phyloP scores from a whole-genome alignment of 495 filamentous ascomycete genomes.

The Apiosordaria backusii region DNA sequence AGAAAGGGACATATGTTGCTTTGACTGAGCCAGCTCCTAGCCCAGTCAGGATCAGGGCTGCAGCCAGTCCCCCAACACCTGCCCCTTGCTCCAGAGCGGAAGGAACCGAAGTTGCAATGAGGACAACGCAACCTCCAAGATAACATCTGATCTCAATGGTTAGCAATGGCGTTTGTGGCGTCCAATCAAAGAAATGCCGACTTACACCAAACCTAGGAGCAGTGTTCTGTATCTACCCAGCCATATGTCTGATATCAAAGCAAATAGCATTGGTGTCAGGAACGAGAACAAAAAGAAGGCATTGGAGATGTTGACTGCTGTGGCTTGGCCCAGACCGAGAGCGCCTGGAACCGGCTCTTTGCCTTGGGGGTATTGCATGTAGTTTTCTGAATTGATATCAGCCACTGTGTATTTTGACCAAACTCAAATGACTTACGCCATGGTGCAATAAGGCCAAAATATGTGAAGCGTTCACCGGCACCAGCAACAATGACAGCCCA shows the following conservation, averaged over 20 bases:
- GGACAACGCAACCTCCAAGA: constrained; percentile 47
- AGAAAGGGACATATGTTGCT: constrained; percentile 48
- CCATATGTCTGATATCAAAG: constrained; percentile 32
- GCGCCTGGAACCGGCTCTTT: constrained; percentile 32
- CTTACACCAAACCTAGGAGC: constrained; percentile 26
- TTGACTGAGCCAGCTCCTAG: constrained; percentile 53
- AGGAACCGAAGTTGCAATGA: constrained; percentile 50
- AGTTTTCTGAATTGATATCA: constrained; percentile 23
- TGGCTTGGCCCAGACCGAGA: constrained; percentile 41
- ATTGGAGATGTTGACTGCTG: constrained; percentile 49
- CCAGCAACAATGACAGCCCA: constrained; percentile 24
- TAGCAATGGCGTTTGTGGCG: not conserved
- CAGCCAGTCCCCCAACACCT: constrained; percentile 38
- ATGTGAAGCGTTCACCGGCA: constrained; percentile 24
- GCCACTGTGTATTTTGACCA: not conserved
- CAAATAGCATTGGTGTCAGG: constrained; percentile 29
- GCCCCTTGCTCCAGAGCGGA: constrained; percentile 46
- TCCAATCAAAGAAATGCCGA: constrained; percentile 7
- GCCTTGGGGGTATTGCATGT: constrained; percentile 24
- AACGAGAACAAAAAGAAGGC: constrained; percentile 50
- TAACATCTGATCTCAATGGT: constrained; percentile 32
- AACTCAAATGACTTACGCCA: constrained; percentile 17
- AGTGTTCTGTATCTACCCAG: constrained; percentile 32
- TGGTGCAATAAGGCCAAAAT: constrained; percentile 23
- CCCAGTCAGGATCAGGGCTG: constrained; percentile 44